A percentile compares a stretch with the other conserved stretches of the same genome.
Conservation (phyloP, 139 green algal species). For the Diplosphaera chodatii region DNA sequence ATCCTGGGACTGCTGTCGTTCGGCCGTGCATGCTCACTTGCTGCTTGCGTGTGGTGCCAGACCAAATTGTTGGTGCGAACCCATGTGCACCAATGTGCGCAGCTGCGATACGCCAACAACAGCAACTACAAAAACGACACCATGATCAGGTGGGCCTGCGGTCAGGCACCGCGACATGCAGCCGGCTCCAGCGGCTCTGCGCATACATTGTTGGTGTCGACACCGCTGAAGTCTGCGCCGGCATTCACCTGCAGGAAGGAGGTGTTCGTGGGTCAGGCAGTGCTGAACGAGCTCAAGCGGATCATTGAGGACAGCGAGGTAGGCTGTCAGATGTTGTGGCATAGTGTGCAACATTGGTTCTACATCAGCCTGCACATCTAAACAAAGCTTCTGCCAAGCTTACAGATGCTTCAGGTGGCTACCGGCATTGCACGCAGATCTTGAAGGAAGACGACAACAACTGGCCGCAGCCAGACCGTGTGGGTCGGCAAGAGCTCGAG, state of each 20-base stretch:
- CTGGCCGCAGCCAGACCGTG: slow-evolving; percentile 86
- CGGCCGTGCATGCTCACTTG: too few relatives aligned
- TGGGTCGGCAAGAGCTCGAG: slow-evolving; percentile 94
- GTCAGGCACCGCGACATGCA: too few relatives aligned
- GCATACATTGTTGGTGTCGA: too few relatives aligned
- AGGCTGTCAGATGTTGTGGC: too few relatives aligned
- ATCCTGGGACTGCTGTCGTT: too few relatives aligned
- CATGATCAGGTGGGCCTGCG: slow-evolving; percentile 61
- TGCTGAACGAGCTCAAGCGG: slow-evolving; percentile 82
- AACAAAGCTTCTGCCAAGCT: too few relatives aligned
- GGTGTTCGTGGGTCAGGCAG: slow-evolving; percentile 58
- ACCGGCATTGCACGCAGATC: slow-evolving; percentile 53
- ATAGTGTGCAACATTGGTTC: too few relatives aligned
- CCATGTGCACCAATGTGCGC: slow-evolving; percentile 7
- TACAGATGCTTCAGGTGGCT: too few relatives aligned
- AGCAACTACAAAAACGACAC: slow-evolving; percentile 98
- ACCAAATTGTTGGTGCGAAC: neutral
- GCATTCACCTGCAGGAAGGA: slow-evolving; percentile 52
- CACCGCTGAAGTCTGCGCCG: too few relatives aligned
- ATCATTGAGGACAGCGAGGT: slow-evolving; percentile 92
- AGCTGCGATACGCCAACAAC: slow-evolving; percentile 98
- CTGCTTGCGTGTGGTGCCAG: too few relatives aligned
- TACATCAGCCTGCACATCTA: too few relatives aligned
- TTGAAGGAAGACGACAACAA: slow-evolving; percentile 94
- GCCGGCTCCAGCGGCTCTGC: too few relatives aligned